Percentiles rank a stretch among this genome's conserved stretches.
Conservation (phyloP, 179 eudicot genomes). For the Heliamphora ciliata region DNA sequence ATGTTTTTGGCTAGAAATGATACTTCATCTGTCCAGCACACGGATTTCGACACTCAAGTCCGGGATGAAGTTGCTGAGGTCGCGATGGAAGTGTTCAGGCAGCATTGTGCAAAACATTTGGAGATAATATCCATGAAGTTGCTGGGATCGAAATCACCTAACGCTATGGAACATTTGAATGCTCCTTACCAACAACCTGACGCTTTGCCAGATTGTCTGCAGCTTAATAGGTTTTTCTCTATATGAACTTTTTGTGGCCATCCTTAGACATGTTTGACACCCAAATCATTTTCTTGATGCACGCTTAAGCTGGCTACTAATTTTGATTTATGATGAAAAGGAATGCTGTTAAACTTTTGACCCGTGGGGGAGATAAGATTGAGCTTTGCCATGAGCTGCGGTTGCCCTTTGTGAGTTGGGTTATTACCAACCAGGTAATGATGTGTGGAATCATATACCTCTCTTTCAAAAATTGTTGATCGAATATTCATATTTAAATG, state of each 20-base stretch:
- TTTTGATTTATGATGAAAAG: conserved; percentile 29
- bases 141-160: conserved; percentile 23
- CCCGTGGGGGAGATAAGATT: conserved; percentile 85
- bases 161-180: too few species aligned
- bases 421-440: conserved; percentile 64
- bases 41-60: conserved; percentile 56
- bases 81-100: conserved; percentile 54
- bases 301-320: conserved; percentile 15
- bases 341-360: conserved; percentile 71
- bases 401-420: conserved; percentile 75
- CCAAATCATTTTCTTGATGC: conserved; percentile 8
- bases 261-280: conserved; percentile 5
- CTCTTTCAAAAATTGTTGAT: neutral
- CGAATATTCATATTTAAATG: neutral
- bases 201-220: too few species aligned
- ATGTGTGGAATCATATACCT: neutral
- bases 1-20: conserved; percentile 39
- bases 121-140: conserved; percentile 65
- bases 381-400: conserved; percentile 88
- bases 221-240: conserved; percentile 40
- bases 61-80: conserved; percentile 63
- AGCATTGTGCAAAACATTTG: conserved; percentile 79
- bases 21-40: conserved; percentile 41
- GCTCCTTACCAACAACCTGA: too few species aligned
- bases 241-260: conserved; percentile 7